Conservation (phyloP, 768 basidiomycete species). For the Amanita rimosa region DNA sequence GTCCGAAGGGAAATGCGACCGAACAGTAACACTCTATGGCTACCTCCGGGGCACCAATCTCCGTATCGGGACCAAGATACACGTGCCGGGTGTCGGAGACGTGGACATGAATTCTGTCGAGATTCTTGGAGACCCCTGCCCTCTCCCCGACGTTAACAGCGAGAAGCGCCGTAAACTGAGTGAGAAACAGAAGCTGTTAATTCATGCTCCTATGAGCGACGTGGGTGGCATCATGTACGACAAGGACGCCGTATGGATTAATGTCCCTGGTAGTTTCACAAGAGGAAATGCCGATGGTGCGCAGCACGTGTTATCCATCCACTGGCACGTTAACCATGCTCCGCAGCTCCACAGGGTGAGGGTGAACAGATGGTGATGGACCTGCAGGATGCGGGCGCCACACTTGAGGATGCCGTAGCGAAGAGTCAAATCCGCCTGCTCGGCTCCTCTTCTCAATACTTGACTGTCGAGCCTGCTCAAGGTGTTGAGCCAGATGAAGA, state of each 20-base stretch:
- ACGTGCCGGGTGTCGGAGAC: constrained; percentile 94
- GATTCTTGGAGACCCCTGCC: constrained; percentile 87
- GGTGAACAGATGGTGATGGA: constrained; percentile 98
- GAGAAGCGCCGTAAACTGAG: constrained; percentile 89
- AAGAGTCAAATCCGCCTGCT: constrained; percentile 77
- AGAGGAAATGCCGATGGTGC: constrained; percentile 57
- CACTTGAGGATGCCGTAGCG: constrained; percentile 76
- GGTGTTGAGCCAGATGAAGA: constrained; percentile 20
- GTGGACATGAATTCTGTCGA: constrained; percentile 64
- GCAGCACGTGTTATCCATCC: constrained; percentile 10
- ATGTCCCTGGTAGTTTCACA: constrained; percentile 92
- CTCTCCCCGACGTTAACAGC: constrained; percentile 80
- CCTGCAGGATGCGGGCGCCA: constrained; percentile 75
- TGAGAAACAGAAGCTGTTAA: constrained; percentile 85
- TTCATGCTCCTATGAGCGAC: constrained; percentile 99
- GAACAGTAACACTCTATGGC: constrained; percentile 90
- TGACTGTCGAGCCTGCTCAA: constrained; percentile 34
- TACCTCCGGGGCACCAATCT: constrained; percentile 89
- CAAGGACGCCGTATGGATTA: constrained; percentile 97
- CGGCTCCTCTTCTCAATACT: constrained; percentile 64
- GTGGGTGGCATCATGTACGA: constrained; percentile 95
- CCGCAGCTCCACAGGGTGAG: constrained; percentile 70
- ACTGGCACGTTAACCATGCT: background rate
- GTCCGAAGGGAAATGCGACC: constrained; percentile 81
- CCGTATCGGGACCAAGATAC: constrained; percentile 65